phyloP scores from a whole-genome alignment of 345 rosid species.

The Linum usitatissimum region DNA sequence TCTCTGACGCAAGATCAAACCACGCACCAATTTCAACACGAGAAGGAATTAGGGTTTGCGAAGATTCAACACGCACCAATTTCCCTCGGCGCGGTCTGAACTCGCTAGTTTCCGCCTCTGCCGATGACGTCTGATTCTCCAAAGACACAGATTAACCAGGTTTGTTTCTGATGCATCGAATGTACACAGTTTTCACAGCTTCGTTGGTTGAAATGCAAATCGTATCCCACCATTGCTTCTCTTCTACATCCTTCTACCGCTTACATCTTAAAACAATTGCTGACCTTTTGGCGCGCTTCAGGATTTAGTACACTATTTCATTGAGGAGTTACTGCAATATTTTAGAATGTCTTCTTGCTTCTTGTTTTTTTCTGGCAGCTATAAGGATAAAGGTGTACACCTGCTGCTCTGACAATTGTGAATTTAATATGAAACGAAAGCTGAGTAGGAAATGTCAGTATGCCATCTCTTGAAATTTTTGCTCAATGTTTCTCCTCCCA shows the following conservation, averaged over 20 bases:
- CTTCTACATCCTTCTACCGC: neutral
- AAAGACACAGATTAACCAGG: conserved; percentile 56
- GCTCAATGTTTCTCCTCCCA: neutral
- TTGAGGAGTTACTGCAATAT: neutral
- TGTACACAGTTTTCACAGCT: neutral
- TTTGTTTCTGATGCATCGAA: conserved; percentile 11
- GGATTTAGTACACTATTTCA: neutral
- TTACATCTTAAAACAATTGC: neutral
- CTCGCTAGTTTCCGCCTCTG: conserved; percentile 10
- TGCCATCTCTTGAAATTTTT: neutral
- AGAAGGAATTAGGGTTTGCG: conserved; percentile 20
- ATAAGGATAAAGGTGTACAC: neutral
- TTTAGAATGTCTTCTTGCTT: neutral
- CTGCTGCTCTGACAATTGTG: neutral
- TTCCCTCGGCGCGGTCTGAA: conserved; percentile 7
- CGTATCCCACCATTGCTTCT: neutral
- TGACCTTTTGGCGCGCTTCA: too few relatives aligned
- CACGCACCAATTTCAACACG: neutral
- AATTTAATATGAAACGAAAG: neutral
- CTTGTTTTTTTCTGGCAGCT: neutral
- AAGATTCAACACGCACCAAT: conserved; percentile 3
- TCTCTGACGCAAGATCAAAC: neutral
- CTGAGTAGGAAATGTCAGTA: neutral
- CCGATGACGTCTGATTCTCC: conserved; percentile 23
- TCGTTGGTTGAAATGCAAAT: neutral